phyloP scores from a whole-genome alignment of 805 yeast species.

The Scheffersomyces ergatensis region DNA sequence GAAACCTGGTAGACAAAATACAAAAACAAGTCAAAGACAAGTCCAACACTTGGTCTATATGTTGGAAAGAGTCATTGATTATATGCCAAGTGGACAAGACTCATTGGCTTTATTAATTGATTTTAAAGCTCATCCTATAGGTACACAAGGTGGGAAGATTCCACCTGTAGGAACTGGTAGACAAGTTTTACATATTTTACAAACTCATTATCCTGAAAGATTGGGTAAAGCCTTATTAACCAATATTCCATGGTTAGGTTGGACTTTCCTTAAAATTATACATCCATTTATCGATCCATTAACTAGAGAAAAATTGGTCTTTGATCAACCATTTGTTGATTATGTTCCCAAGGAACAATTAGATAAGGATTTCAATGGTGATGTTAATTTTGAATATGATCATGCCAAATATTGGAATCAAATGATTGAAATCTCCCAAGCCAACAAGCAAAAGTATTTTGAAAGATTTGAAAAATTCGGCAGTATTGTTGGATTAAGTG shows the following conservation, averaged over 20 bases:
- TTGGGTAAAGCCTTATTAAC: slow-evolving; percentile 89
- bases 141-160: slow-evolving; percentile 60
- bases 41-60: slow-evolving; percentile 94
- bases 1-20: slow-evolving; percentile 94
- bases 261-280: slow-evolving; percentile 87
- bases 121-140: slow-evolving; percentile 75
- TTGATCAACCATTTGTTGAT: slow-evolving; percentile 81
- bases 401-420: slow-evolving; percentile 81
- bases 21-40: slow-evolving; percentile 84
- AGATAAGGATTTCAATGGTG: slow-evolving; percentile 83
- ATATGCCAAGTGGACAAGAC: slow-evolving; percentile 96
- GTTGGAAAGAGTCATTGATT: slow-evolving; percentile 89
- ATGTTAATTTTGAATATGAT: slow-evolving; percentile 76
- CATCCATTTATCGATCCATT: slow-evolving; percentile 96
- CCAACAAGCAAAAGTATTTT: slow-evolving; percentile 61
- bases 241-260: slow-evolving; percentile 90
- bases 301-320: slow-evolving; percentile 90
- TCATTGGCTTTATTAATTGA: slow-evolving; percentile 88
- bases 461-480: slow-evolving; percentile 74
- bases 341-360: slow-evolving; percentile 82
- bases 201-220: slow-evolving; percentile 97
- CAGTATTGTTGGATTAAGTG: slow-evolving; percentile 68
- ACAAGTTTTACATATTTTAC: slow-evolving; percentile 89
- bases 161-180: slow-evolving; percentile 90
- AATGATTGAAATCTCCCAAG: slow-evolving; percentile 57